A percentile compares a stretch with the other conserved stretches of the same genome.
Conservation (phyloP, 306 rosid genomes). For the Malus sieversii region DNA sequence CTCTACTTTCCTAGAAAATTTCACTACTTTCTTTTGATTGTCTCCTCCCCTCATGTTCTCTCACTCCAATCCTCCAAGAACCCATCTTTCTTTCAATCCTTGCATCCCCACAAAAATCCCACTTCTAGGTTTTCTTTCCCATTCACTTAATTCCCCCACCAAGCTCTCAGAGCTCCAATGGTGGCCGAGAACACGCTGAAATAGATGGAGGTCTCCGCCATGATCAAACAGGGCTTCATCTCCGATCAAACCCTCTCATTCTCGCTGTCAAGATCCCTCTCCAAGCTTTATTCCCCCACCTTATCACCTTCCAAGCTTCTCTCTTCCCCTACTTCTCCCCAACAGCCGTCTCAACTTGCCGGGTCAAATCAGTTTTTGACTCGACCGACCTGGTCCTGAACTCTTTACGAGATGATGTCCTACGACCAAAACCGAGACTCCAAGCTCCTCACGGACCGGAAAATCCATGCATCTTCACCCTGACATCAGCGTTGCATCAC, state of each 20-base stretch:
- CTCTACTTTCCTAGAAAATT: too few species aligned
- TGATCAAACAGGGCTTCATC: slow-evolving; percentile 25
- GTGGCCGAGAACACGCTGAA: too few species aligned
- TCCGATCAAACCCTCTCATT: slow-evolving; percentile 43
- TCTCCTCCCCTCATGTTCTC: too few species aligned
- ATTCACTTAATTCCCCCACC: background rate
- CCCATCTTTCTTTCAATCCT: too few species aligned
- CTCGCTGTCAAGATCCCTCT: slow-evolving; percentile 52
- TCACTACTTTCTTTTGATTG: too few species aligned
- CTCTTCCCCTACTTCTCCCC: slow-evolving; percentile 28
- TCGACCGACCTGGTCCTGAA: slow-evolving; percentile 33
- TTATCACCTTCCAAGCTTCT: slow-evolving; percentile 27
- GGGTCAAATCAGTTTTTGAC: slow-evolving; percentile 1
- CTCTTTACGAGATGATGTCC: slow-evolving; percentile 77
- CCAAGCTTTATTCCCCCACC: slow-evolving; percentile 36
- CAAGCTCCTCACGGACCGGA: slow-evolving; percentile 31
- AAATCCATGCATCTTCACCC: too few species aligned
- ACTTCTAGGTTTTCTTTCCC: background rate
- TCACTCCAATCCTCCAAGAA: too few species aligned
- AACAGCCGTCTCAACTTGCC: background rate
- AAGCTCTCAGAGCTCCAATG: slow-evolving; percentile 4
- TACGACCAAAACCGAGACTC: slow-evolving; percentile 41
- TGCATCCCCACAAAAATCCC: background rate
- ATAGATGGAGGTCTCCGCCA: too few species aligned
- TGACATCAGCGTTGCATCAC: too few species aligned